Evolutionary conservation across 306 rosid species (phyloP), one percentile per base, ranked within the genome.

Genomic region (Cyamopsis tetragonoloba): DNA sequence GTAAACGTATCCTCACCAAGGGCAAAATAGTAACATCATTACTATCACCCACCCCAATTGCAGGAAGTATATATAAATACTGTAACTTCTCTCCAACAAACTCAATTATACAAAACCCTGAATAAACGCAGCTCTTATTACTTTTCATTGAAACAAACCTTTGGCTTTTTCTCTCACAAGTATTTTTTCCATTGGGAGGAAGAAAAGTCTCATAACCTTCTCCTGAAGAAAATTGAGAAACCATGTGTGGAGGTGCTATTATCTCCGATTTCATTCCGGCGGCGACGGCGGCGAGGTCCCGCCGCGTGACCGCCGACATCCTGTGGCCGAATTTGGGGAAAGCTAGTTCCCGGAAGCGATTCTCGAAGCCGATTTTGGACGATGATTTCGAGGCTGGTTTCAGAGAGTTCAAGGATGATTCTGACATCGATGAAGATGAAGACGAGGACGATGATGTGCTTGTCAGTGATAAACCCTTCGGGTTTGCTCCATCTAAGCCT

Each of bases 231-330:
- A 43, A 12, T 30, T 27, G 2, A 18, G 26, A 1, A 27, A 39
- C 4, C 50, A 93, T 93, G 99, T 93, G 99, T 68, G 99, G 99
- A 61, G 99, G 99, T 31, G 92, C 99, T 70, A 93, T 93, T 10
- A 93, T 93, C 79, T 88, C 99, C 72, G 99, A 77, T 67, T 88
- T 88, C 84, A 93, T 88, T 32, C 82, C 89, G 42, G 79, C 90
- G 28, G 54, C 57, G 0, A 39, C 43, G 23, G 47, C 62, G 3
- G 60, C 44, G 13, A 38, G 78, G 35, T 43, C 85, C 8, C 76
- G 80, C 0, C 85, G 81, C 5, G 75, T 88, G 27, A 90, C 92
- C 0, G 81, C 97, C 30, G 86, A 93, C 3, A 68, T 71, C 15
- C 81, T 88, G 11, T 86, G 93, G 97, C 82, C 92, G 0, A 80